phyloP scores from a whole-genome alignment of 768 basidiomycete species.

The Rhodotorula taiwanensis region DNA sequence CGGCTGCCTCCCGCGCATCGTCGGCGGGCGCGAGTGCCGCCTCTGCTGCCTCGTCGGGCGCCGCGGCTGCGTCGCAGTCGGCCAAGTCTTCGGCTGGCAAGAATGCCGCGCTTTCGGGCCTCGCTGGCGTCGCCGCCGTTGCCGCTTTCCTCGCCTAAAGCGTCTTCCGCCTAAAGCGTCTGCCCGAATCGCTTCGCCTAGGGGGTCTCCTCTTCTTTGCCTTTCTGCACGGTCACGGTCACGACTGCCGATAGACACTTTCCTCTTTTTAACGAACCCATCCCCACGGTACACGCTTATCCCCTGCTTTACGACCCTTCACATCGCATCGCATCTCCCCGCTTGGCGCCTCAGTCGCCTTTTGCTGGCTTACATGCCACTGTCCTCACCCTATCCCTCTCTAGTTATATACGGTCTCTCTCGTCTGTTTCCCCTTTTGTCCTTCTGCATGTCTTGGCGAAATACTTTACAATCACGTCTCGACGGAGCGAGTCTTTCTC shows the following conservation, averaged over 20 bases:
- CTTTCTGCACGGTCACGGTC: no score
- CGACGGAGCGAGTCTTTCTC: no score
- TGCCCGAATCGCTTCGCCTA: no score
- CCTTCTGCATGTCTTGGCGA: no score
- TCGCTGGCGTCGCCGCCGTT: constrained; percentile 16
- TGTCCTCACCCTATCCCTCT: not conserved
- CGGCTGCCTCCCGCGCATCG: not conserved
- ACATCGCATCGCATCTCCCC: not conserved
- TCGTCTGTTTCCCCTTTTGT: no score
- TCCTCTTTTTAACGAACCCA: no score
- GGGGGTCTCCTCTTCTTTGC: no score
- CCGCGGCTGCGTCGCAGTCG: constrained; percentile 3
- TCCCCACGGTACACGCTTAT: not conserved
- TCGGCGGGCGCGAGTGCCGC: not conserved
- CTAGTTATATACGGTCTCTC: no score
- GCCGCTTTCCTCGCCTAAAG: constrained; percentile 25
- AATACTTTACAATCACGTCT: no score
- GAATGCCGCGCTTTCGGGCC: constrained; percentile 11
- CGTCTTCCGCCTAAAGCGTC: not conserved
- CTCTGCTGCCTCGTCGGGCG: not conserved
- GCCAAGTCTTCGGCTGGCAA: not conserved
- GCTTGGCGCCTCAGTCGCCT: not conserved
- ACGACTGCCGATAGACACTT: no score
- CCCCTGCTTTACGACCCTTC: not conserved
- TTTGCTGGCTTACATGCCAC: no score